phyloP scores from a whole-genome alignment of 805 yeast genomes.

The Ogataea nitratoaversa region DNA sequence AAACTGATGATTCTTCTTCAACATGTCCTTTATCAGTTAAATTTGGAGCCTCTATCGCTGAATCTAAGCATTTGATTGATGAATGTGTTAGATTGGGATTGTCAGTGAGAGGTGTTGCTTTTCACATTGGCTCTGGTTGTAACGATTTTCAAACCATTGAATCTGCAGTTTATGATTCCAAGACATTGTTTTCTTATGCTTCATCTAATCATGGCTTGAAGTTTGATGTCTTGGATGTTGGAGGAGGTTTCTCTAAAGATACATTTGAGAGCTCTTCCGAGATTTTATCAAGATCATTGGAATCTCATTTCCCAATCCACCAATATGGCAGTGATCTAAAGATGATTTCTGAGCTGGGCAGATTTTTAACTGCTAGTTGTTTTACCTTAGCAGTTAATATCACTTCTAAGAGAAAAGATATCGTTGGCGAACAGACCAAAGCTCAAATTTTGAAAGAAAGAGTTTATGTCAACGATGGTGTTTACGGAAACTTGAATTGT shows the following conservation, averaged over 20 bases:
- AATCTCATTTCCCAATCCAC: constrained; percentile 52
- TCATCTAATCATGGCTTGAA: constrained; percentile 35
- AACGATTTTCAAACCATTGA: constrained; percentile 61
- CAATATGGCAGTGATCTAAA: constrained; percentile 27
- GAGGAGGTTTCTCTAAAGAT: constrained; percentile 83
- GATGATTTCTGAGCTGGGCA: constrained; percentile 91
- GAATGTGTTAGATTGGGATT: constrained; percentile 59
- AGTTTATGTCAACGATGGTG: constrained; percentile 91
- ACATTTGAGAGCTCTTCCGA: constrained; percentile 54
- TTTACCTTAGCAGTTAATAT: constrained; percentile 81
- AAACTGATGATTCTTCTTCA: constrained; percentile 86
- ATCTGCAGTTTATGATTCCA: constrained; percentile 71
- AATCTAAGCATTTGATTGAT: constrained; percentile 52
- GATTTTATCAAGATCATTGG: constrained; percentile 53
- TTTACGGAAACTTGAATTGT: constrained; percentile 93
- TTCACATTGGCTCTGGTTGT: constrained; percentile 96
- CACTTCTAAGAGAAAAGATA: constrained; percentile 66
- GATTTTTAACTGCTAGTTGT: constrained; percentile 80
- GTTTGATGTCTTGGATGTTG: constrained; percentile 65
- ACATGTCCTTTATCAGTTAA: constrained; percentile 83
- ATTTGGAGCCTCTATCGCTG: constrained; percentile 71
- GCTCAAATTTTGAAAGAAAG: constrained; percentile 42
- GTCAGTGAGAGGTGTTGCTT: constrained; percentile 78
- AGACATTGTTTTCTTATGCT: constrained; percentile 61
- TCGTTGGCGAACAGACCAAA: neutral